phyloP scores from a whole-genome alignment of 192 early-diverging fungal species.

The Obelidium mucronatum region DNA sequence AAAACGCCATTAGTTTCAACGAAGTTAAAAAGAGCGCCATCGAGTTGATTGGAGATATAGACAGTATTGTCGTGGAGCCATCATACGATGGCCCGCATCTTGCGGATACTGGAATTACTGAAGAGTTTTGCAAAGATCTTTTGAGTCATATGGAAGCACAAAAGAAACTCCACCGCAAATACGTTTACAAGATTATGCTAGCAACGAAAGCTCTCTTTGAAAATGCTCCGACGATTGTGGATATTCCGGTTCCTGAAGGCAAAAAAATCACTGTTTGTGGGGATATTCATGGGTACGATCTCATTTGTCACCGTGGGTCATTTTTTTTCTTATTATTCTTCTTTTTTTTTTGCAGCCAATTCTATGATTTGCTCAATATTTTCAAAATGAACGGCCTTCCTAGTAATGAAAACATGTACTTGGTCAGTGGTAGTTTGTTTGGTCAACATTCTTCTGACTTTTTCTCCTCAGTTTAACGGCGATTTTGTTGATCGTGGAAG shows the following conservation, averaged over 20 bases:
- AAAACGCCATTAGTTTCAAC: constrained; percentile 87
- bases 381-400: constrained; percentile 94
- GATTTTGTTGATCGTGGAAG: constrained; percentile 99
- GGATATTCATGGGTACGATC: constrained; percentile 97
- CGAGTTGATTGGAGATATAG: constrained; percentile 70
- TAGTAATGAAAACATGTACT: constrained; percentile 78
- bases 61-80: constrained; percentile 65
- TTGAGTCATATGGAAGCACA: constrained; percentile 83
- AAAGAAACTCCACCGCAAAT: constrained; percentile 91
- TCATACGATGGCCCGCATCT: constrained; percentile 87
- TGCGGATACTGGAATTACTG: constrained; percentile 72
- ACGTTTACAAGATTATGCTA: constrained; percentile 85
- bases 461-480: constrained; percentile 82
- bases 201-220: constrained; percentile 79
- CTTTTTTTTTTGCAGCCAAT: no score
- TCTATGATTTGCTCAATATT: constrained; percentile 96
- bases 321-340: no score
- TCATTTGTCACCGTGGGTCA: no score
- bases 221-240: constrained; percentile 80
- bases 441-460: neutral
- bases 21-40: constrained; percentile 53
- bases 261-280: constrained; percentile 92
- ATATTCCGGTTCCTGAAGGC: constrained; percentile 79
- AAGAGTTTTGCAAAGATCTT: constrained; percentile 81
- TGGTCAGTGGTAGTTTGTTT: no score